Base-by-base conservation (phyloP, 805 yeast genomes). In the Candida ipomoeae region DNA sequence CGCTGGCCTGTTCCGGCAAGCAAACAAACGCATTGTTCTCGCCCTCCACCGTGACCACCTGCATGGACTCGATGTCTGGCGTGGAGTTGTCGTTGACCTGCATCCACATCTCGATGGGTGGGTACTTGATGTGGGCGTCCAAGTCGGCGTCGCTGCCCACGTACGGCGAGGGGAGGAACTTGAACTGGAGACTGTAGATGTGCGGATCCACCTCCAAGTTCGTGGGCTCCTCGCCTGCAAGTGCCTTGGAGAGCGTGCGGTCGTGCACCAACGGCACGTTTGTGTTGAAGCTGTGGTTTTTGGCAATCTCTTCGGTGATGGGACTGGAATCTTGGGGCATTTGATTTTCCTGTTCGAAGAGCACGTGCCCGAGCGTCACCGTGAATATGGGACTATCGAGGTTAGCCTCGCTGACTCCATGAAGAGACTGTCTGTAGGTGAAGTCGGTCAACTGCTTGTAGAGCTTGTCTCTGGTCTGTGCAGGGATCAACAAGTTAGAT, bases 91-190 rank as follows among this genome's bases (percentile, higher is more conserved):
- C 68, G 48, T 63, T 68, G 44, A 78, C 62, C 44, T 73, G 78
- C 34, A 76, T 64, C 83, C 84, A 81, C 42, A 82, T 66, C 57
- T 82, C 86, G 6, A 82, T 63, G 1, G 84, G 82, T 2, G 86
- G 84, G 42, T 69, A 71, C 38, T 67, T 59, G 45, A 65, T 58
- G 48, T 65, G 62, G 6, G 59, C 57, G 5, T 56, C 46, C 14
- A 47, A 41, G 6, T 44, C 50, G 14, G 49, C 33, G 13, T 45
- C 40, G 11, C 15, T 11, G 13, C 51, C 47, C 52, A 59, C 52
- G 58, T 67, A 65, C 36, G 81, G 74, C 5, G 75, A 66, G 1
- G 83, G 83, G 7, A 71, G 58, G 47, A 79, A 74, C 55, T 71
- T 73, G 50, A 80, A 52, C 57, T 79, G 82, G 13, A 75, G 66